Percentiles rank a stretch among this genome's conserved stretches.
Conservation (phyloP, 257 asterid species). For the Nicotiana paniculata region DNA sequence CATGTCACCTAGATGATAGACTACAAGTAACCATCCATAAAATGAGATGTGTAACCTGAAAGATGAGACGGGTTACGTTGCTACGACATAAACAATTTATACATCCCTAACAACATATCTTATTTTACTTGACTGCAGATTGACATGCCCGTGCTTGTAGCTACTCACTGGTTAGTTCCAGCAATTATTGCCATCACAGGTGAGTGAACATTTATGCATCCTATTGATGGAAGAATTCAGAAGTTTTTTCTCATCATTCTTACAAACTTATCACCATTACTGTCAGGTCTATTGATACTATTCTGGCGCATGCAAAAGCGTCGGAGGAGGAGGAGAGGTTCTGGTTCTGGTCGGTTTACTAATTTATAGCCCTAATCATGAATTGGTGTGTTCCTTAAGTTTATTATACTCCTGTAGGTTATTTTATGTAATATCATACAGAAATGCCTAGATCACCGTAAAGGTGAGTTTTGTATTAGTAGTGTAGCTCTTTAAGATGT, state of each 20-base stretch:
- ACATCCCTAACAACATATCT: no score
- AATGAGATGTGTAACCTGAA: no score
- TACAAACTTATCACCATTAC: background rate
- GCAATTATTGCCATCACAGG: conserved; percentile 62
- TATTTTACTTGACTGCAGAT: conserved; percentile 38
- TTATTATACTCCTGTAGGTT: background rate
- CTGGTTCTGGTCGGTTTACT: conserved; percentile 46
- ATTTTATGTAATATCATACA: background rate
- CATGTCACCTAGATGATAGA: no score
- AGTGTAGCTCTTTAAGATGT: background rate
- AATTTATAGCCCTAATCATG: conserved; percentile 20
- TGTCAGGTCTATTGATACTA: conserved; percentile 57
- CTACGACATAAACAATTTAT: no score
- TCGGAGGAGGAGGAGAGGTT: conserved; percentile 69
- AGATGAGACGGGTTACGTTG: no score
- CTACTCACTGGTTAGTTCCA: conserved; percentile 91
- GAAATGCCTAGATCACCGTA: background rate
- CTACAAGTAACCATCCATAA: no score
- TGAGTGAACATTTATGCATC: conserved; percentile 22
- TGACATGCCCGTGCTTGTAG: conserved; percentile 69
- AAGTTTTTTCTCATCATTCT: background rate
- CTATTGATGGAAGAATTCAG: background rate
- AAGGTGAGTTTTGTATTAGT: conserved; percentile 10
- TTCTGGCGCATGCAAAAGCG: conserved; percentile 81
- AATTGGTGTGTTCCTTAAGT: background rate